These are phyloP conservation scores for Retiboletus fuscus DNA, from an alignment of 1,284 basidiomycete genomes.

Conservation along the genomic window DNA sequence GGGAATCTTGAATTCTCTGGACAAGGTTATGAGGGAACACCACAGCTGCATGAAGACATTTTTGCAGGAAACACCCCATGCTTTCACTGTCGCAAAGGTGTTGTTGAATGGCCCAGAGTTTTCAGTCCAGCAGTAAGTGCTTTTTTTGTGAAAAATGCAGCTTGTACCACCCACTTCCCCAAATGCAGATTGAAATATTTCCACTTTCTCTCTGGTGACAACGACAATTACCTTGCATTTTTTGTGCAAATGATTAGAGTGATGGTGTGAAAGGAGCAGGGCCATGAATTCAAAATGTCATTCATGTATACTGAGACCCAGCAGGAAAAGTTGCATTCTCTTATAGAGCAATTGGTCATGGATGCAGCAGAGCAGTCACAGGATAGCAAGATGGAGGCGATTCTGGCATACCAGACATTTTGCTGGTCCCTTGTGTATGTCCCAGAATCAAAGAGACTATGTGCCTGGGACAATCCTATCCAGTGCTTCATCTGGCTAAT, in stretches of 20 bases:
- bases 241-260: slow-evolving; percentile 25
- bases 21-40: slow-evolving; percentile 12
- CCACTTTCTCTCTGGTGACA: slow-evolving; percentile 13
- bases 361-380: slow-evolving; percentile 13
- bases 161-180: background rate
- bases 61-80: background rate
- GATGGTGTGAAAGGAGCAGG: slow-evolving; percentile 19
- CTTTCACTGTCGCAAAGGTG: slow-evolving; percentile 21
- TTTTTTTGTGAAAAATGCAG: background rate
- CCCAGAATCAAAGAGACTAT: background rate
- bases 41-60: background rate
- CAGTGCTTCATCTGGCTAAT: slow-evolving; percentile 26
- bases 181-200: slow-evolving; percentile 20
- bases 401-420: slow-evolving; percentile 21
- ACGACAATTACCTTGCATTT: slow-evolving; percentile 7
- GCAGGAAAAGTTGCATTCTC: background rate
- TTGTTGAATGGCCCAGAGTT: slow-evolving; percentile 16
- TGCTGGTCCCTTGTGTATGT: slow-evolving; percentile 19
- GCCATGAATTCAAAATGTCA: slow-evolving; percentile 14
- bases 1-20: slow-evolving; percentile 17
- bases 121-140: slow-evolving; percentile 17
- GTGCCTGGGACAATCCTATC: slow-evolving; percentile 20
- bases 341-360: slow-evolving; percentile 1
- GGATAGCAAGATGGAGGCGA: background rate
- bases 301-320: slow-evolving; percentile 10